Conservation (phyloP, 371 early-diverging fungal species). For the Mucor ambiguus region DNA sequence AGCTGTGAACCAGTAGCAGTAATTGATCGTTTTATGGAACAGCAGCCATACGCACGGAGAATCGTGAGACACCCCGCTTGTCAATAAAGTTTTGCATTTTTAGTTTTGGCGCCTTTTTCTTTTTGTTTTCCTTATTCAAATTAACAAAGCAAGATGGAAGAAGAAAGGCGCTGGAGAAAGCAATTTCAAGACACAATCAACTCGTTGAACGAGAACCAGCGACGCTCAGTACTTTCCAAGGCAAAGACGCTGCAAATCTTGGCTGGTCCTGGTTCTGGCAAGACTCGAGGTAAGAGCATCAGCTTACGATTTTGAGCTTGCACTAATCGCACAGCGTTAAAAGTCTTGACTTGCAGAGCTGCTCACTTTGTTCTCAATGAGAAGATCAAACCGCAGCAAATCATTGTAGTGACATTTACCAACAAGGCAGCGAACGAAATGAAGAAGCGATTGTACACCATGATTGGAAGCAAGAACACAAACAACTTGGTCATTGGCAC, state of each 20-base stretch:
- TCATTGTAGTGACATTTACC: constrained; percentile 68
- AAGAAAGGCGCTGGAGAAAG: not conserved
- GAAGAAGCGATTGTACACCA: constrained; percentile 38
- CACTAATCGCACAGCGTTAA: not conserved
- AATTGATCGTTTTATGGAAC: not conserved
- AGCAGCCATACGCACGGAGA: not conserved
- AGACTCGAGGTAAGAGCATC: constrained; percentile 49
- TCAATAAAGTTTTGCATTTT: not conserved
- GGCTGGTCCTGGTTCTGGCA: constrained; percentile 70
- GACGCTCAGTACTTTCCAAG: constrained; percentile 27
- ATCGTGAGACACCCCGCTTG: not conserved
- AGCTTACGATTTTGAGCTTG: too few relatives aligned
- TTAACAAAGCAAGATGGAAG: not conserved
- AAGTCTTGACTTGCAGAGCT: constrained; percentile 48
- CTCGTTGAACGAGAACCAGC: constrained; percentile 33
- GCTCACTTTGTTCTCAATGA: constrained; percentile 44
- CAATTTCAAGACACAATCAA: not conserved
- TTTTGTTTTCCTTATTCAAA: not conserved
- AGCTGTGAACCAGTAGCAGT: not conserved
- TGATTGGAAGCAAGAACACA: constrained; percentile 37
- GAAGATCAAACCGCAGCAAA: constrained; percentile 34
- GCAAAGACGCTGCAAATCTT: constrained; percentile 50
- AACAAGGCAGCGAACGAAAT: constrained; percentile 70
- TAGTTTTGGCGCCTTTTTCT: not conserved
- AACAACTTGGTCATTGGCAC: constrained; percentile 44